These are phyloP conservation scores for Flaveria robusta DNA, from an alignment of 129 eudicot genomes.

Conservation along the genomic window DNA sequence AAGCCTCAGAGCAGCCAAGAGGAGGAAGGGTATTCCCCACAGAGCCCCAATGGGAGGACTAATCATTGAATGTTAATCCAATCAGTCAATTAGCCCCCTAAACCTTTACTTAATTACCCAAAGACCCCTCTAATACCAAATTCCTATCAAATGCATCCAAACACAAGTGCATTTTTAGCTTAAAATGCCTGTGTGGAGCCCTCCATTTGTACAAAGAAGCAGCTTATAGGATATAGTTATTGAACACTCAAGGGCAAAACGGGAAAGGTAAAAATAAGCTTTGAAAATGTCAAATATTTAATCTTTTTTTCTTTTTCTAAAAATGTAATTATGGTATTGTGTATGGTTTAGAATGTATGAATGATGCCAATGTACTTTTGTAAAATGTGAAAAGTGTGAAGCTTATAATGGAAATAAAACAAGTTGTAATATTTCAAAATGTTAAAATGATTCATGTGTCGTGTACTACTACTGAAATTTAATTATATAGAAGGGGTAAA, in stretches of 20 bases:
- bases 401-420: slow-evolving; percentile 31
- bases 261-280: slow-evolving; percentile 26
- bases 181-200: slow-evolving; percentile 42
- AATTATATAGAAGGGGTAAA: too few species aligned
- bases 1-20: slow-evolving; percentile 60
- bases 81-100: slow-evolving; percentile 12
- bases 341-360: slow-evolving; percentile 26
- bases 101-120: slow-evolving; percentile 31
- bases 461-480: too few species aligned
- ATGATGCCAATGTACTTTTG: slow-evolving; percentile 40
- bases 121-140: slow-evolving; percentile 30
- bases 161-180: slow-evolving; percentile 44
- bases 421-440: slow-evolving; percentile 7
- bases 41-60: slow-evolving; percentile 93
- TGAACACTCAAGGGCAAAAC: slow-evolving; percentile 16
- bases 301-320: neutral
- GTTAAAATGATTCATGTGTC: neutral
- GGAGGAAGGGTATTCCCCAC: slow-evolving; percentile 96
- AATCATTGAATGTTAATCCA: slow-evolving; percentile 46
- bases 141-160: slow-evolving; percentile 1
- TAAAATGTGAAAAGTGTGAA: slow-evolving; percentile 26
- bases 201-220: slow-evolving; percentile 54
- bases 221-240: slow-evolving; percentile 43
- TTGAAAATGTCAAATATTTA: slow-evolving; percentile 35
- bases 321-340: slow-evolving; percentile 51